Evolutionary conservation across 2,329 filamentous ascomycete species (phyloP).

Genomic region (Macrophomina phaseolina): DNA sequence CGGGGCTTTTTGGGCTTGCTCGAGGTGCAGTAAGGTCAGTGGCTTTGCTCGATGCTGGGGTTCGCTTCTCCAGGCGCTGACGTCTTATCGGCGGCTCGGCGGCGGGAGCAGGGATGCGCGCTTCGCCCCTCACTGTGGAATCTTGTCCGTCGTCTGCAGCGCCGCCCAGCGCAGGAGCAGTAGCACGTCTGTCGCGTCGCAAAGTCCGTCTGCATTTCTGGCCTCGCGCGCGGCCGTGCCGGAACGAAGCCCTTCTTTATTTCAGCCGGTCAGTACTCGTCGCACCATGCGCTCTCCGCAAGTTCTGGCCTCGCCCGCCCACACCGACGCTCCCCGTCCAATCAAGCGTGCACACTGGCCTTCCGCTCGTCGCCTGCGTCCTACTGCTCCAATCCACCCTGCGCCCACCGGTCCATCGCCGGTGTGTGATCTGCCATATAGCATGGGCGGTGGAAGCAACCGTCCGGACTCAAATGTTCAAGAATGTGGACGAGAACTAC

Average conservation of each 20-base stretch:
- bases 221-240: slow-evolving; percentile 5
- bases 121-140: not conserved
- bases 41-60: slow-evolving; percentile 4
- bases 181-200: not conserved
- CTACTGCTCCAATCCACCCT: not conserved
- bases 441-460: too few species aligned
- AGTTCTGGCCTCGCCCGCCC: not conserved
- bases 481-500: too few species aligned
- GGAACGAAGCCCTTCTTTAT: slow-evolving; percentile 3
- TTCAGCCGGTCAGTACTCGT: not conserved
- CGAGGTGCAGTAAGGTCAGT: slow-evolving; percentile 3
- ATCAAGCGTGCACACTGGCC: slow-evolving; percentile 21
- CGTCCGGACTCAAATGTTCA: not conserved
- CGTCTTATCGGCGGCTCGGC: slow-evolving; percentile 15
- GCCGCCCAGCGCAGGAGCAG: not conserved
- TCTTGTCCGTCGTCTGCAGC: slow-evolving; percentile 4
- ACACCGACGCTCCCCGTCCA: slow-evolving; percentile 8
- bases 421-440: too few species aligned
- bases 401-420: not conserved
- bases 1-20: slow-evolving; percentile 12
- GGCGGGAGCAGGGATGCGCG: slow-evolving; percentile 23
- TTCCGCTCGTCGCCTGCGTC: slow-evolving; percentile 4
- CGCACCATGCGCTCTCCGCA: slow-evolving; percentile 8
- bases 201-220: not conserved
- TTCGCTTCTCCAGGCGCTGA: slow-evolving; percentile 8